A percentile compares a stretch with the other conserved stretches of the same genome.
Conservation (phyloP, 2,329 filamentous ascomycete species). For the Aspergillus fijiensis region DNA sequence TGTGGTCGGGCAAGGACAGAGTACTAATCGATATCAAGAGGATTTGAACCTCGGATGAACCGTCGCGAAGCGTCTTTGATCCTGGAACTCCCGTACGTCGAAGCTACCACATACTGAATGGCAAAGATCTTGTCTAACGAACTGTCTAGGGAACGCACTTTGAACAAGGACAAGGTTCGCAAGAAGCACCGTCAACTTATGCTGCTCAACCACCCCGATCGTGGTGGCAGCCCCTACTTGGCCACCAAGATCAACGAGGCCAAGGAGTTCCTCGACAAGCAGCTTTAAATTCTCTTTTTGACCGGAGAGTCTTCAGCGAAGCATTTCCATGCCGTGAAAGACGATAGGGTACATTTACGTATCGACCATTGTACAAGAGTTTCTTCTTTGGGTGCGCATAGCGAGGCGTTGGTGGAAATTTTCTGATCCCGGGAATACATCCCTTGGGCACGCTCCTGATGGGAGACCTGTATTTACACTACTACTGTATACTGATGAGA, state of each 20-base stretch:
- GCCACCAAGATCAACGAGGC: conserved; percentile 98
- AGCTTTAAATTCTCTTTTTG: conserved; percentile 25
- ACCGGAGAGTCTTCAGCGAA: not conserved
- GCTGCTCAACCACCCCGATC: conserved; percentile 96
- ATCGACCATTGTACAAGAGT: conserved; percentile 23
- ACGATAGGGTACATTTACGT: conserved; percentile 3
- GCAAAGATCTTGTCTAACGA: conserved; percentile 12
- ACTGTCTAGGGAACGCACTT: conserved; percentile 68
- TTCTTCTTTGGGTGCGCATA: conserved; percentile 38
- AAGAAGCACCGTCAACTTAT: conserved; percentile 95
- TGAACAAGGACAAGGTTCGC: conserved; percentile 90
- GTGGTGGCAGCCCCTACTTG: conserved; percentile 92
- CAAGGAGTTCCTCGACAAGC: conserved; percentile 92
- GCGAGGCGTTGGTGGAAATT: conserved; percentile 42
- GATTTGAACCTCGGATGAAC: conserved; percentile 96
- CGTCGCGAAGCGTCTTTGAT: conserved; percentile 88
- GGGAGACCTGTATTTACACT: conserved; percentile 59
- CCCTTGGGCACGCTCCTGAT: conserved; percentile 16
- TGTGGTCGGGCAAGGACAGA: not conserved
- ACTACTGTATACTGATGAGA: conserved; percentile 54
- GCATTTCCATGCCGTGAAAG: not conserved
- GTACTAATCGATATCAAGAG: conserved; percentile 41
- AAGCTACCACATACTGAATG: not conserved
- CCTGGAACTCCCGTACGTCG: conserved; percentile 76
- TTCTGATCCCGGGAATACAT: conserved; percentile 24